These are phyloP conservation scores for Pythium volutum DNA, from an alignment of 352 stramenopile genomes.

Conservation along the genomic window DNA sequence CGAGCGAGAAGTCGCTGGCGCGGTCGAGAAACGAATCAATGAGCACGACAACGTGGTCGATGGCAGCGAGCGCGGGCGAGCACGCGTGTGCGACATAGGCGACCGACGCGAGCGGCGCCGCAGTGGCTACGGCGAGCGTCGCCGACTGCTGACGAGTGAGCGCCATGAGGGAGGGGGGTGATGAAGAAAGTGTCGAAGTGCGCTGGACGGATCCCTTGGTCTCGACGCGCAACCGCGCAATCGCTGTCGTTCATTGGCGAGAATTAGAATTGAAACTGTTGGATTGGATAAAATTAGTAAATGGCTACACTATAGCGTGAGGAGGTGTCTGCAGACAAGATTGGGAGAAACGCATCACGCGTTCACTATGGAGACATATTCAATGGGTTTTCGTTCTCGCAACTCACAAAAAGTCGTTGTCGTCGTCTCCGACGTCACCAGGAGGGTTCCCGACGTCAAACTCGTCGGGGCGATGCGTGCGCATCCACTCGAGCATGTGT, in stretches of 20 bases:
- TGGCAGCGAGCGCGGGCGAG: constrained; percentile 20
- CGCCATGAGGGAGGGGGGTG: neutral
- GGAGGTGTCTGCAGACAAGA: too few relatives aligned
- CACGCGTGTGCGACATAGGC: constrained; percentile 19
- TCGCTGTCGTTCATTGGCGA: constrained; percentile 6
- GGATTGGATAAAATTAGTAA: constrained; percentile 8
- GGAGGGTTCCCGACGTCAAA: neutral
- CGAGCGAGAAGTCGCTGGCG: constrained; percentile 19
- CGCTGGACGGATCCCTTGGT: constrained; percentile 7
- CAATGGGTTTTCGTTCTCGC: neutral
- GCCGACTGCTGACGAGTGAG: constrained; percentile 18
- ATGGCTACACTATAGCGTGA: constrained; percentile 10
- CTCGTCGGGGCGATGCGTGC: constrained; percentile 8
- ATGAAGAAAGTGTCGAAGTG: neutral
- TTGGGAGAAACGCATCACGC: too few relatives aligned
- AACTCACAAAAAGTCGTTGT: constrained; percentile 3
- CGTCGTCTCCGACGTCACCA: neutral
- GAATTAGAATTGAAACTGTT: neutral
- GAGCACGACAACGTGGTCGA: constrained; percentile 26
- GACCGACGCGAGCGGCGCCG: constrained; percentile 22
- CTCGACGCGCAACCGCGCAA: constrained; percentile 7
- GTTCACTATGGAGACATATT: too few relatives aligned
- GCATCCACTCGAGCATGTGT: constrained; percentile 22
- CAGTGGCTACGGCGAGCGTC: constrained; percentile 8
- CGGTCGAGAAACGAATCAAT: constrained; percentile 27